A percentile compares a stretch with the other conserved stretches of the same genome.
Evolutionary conservation across 148 eudicot genomes (phyloP).

Genomic region (Simmondsia chinensis): DNA sequence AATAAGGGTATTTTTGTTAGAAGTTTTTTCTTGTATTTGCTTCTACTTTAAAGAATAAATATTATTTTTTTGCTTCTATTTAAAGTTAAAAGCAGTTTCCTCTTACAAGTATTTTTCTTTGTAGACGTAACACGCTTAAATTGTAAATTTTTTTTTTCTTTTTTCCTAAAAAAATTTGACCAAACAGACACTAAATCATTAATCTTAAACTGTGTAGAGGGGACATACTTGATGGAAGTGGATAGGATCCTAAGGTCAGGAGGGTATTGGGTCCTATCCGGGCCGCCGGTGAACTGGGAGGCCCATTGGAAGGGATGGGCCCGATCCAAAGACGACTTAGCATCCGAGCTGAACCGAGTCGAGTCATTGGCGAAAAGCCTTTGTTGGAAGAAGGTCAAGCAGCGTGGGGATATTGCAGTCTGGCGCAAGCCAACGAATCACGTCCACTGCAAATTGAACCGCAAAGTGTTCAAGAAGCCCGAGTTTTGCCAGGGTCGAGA

Average conservation of each 20-base stretch:
- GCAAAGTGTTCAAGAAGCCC: constrained; percentile 37
- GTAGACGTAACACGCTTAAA: no score
- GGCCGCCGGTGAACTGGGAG: constrained; percentile 60
- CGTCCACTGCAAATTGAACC: constrained; percentile 19
- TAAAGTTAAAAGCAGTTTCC: no score
- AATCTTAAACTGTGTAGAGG: constrained; percentile 25
- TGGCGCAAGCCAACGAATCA: constrained; percentile 49
- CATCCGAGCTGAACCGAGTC: constrained; percentile 25
- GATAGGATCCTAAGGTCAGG: constrained; percentile 57
- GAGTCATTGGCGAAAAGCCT: constrained; percentile 38
- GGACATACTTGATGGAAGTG: constrained; percentile 52
- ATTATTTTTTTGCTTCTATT: no score
- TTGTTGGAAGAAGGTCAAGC: constrained; percentile 49
- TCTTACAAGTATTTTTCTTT: no score
- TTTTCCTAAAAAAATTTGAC: no score
- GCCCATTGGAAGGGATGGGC: constrained; percentile 41
- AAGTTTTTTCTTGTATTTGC: no score
- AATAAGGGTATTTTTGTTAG: no score
- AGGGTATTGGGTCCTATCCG: constrained; percentile 67
- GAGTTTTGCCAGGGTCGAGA: constrained; percentile 38
- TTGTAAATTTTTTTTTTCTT: no score
- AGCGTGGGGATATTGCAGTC: constrained; percentile 35
- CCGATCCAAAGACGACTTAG: constrained; percentile 27
- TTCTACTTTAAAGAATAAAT: no score
- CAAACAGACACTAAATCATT: neutral